Evolutionary conservation across 805 yeast species (phyloP), one percentile per base, ranked within the genome.

Genomic region (Kuraishia floccosa): DNA sequence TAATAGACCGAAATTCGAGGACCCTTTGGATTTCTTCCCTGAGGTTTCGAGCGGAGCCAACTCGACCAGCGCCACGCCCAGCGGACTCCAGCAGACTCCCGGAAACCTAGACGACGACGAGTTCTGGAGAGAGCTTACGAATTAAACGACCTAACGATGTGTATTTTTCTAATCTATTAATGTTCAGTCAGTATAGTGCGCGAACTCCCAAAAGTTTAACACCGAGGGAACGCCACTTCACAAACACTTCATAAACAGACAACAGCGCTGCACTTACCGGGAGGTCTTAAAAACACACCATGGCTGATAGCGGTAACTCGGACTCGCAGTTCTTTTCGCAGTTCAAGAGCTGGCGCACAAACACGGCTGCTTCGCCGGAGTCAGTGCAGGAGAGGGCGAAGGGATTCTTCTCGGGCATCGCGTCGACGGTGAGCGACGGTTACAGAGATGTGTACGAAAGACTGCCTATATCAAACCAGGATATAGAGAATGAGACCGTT

Each of bases 381-480:
- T 28, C 35, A 9, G 24, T 40, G 19, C 36, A 42, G 17, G 35
- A 31, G 13, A 39, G 37, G 26, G 51, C 46, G 8, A 39, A 37
- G 19, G 31, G 35, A 5, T 35, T 44, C 17, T 43, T 46, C 29
- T 33, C 41, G 15, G 32, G 40, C 3, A 35, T 46, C 27, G 37
- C 42, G 13, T 48, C 44, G 27, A 39, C 35, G 18, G 32, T 51
- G 4, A 41, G 43, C 16, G 45, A 42, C 13, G 47, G 56, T 2
- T 49, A 54, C 21, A 74, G 70, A 38, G 72, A 72, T 37, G 65
- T 80, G 7, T 82, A 81, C 48, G 63, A 66, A 27, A 60, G 77
- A 29, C 55, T 83, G 20, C 94, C 94, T 0, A 48, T 76, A 15
- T 65, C 74, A 24, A 72, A 69, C 39, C 65, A 64, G 33, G 76